A percentile compares a stretch with the other conserved stretches of the same genome.
These are phyloP conservation scores for Xylariaceae sp. DNA, from an alignment of 2,329 filamentous ascomycete species.

Conservation along the genomic window DNA sequence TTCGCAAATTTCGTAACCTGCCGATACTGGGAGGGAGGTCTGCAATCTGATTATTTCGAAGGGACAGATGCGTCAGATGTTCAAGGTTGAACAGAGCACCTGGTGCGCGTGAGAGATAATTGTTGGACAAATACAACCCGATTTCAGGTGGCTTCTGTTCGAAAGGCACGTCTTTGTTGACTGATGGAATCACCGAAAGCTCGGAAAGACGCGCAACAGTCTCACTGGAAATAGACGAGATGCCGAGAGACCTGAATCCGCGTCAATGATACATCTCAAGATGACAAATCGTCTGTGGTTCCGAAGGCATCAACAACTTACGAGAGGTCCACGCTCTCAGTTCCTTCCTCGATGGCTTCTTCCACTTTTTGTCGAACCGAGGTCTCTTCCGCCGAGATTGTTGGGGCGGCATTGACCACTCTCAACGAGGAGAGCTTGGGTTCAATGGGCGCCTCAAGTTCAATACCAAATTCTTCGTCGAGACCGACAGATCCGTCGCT, in stretches of 20 bases:
- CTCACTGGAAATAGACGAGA: slow-evolving; percentile 52
- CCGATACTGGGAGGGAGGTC: slow-evolving; percentile 59
- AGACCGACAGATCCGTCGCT: slow-evolving; percentile 51
- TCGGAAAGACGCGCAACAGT: slow-evolving; percentile 54
- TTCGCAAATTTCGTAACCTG: slow-evolving; percentile 53
- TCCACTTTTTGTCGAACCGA: slow-evolving; percentile 45
- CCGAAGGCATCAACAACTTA: slow-evolving; percentile 34
- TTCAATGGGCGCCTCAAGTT: slow-evolving; percentile 31
- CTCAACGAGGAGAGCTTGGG: slow-evolving; percentile 38
- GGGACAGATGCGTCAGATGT: slow-evolving; percentile 59
- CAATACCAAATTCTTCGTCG: slow-evolving; percentile 40
- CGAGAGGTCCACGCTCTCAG: slow-evolving; percentile 60
- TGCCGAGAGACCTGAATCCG: slow-evolving; percentile 31
- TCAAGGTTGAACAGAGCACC: slow-evolving; percentile 58
- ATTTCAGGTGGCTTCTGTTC: slow-evolving; percentile 55
- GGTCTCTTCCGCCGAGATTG: slow-evolving; percentile 40
- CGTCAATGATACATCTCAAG: background rate
- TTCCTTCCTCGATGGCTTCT: slow-evolving; percentile 53
- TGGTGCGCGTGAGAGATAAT: slow-evolving; percentile 54
- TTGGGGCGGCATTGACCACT: slow-evolving; percentile 22
- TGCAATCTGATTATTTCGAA: slow-evolving; percentile 59
- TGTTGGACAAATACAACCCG: slow-evolving; percentile 59
- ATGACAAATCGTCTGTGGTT: background rate
- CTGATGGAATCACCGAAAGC: slow-evolving; percentile 51
- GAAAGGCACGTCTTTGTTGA: slow-evolving; percentile 56